Evolutionary conservation across 2,329 filamentous ascomycete species (phyloP).

Genomic region (Anthostomella pinea): DNA sequence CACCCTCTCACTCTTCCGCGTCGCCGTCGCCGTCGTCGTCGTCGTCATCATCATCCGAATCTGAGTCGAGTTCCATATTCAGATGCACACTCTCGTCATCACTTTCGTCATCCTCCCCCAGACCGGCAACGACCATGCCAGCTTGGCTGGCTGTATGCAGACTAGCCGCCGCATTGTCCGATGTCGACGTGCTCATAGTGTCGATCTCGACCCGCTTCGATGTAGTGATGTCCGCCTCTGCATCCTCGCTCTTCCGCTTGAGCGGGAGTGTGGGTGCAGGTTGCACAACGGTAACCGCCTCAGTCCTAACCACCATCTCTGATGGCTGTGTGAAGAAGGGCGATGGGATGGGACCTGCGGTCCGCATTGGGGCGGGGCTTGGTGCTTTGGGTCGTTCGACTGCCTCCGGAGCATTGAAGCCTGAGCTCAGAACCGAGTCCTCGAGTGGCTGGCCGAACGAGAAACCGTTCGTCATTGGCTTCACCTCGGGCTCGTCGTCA

Average conservation of each 20-base stretch:
- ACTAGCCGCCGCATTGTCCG: slow-evolving; percentile 8
- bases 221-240: slow-evolving; percentile 28
- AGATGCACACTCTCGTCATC: slow-evolving; percentile 55
- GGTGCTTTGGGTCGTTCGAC: slow-evolving; percentile 8
- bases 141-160: slow-evolving; percentile 9
- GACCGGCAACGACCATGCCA: neutral
- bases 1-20: neutral
- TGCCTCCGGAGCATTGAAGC: slow-evolving; percentile 9
- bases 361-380: slow-evolving; percentile 6
- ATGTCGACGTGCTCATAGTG: slow-evolving; percentile 11
- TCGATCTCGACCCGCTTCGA: slow-evolving; percentile 41
- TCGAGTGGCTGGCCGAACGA: slow-evolving; percentile 24
- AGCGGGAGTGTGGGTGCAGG: slow-evolving; percentile 24
- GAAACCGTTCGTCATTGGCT: slow-evolving; percentile 19
- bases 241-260: slow-evolving; percentile 44
- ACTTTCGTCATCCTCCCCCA: slow-evolving; percentile 42
- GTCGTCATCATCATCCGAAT: slow-evolving; percentile 36
- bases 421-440: slow-evolving; percentile 6
- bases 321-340: slow-evolving; percentile 24
- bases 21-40: slow-evolving; percentile 6
- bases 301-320: slow-evolving; percentile 21
- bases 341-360: slow-evolving; percentile 13
- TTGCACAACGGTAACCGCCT: slow-evolving; percentile 13
- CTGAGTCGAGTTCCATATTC: slow-evolving; percentile 54
- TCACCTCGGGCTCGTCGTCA: slow-evolving; percentile 22